These are phyloP conservation scores for Stropharia rugosoannulata DNA, from an alignment of 768 basidiomycete genomes.

Conservation along the genomic window DNA sequence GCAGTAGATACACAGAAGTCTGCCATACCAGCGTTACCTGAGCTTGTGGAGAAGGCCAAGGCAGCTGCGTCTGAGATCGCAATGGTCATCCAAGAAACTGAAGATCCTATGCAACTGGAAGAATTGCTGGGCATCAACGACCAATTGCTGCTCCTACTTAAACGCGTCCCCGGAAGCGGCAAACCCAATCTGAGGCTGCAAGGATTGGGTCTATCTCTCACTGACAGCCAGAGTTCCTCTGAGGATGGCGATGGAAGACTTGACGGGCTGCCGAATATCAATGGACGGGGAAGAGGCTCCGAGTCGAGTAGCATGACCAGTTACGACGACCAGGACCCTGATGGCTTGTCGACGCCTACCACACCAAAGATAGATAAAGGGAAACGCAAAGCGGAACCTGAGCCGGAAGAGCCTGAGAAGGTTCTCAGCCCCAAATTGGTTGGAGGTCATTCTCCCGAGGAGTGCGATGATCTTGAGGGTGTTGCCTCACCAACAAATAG, in stretches of 20 bases:
- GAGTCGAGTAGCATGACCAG: constrained; percentile 18
- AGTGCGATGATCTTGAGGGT: constrained; percentile 39
- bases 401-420: constrained; percentile 67
- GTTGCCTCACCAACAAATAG: constrained; percentile 44
- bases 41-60: constrained; percentile 46
- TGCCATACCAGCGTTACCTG: constrained; percentile 19
- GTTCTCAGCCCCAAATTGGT: constrained; percentile 67
- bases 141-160: constrained; percentile 56
- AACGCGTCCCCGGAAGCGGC: constrained; percentile 38
- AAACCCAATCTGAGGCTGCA: constrained; percentile 40
- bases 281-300: constrained; percentile 19
- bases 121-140: constrained; percentile 76
- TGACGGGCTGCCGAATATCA: constrained; percentile 23
- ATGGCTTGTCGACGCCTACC: constrained; percentile 37
- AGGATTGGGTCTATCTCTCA: constrained; percentile 43
- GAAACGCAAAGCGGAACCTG: constrained; percentile 68
- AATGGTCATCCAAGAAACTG: constrained; percentile 50
- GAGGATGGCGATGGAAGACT: constrained; percentile 20
- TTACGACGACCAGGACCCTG: constrained; percentile 20
- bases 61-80: constrained; percentile 53
- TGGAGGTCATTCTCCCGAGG: constrained; percentile 47
- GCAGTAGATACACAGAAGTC: constrained; percentile 19
- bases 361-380: constrained; percentile 79
- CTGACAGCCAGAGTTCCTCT: constrained; percentile 17
- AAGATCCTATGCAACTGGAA: constrained; percentile 61